These are phyloP conservation scores for Cercospora sesami DNA, from an alignment of 2,329 filamentous ascomycete genomes.

Conservation along the genomic window DNA sequence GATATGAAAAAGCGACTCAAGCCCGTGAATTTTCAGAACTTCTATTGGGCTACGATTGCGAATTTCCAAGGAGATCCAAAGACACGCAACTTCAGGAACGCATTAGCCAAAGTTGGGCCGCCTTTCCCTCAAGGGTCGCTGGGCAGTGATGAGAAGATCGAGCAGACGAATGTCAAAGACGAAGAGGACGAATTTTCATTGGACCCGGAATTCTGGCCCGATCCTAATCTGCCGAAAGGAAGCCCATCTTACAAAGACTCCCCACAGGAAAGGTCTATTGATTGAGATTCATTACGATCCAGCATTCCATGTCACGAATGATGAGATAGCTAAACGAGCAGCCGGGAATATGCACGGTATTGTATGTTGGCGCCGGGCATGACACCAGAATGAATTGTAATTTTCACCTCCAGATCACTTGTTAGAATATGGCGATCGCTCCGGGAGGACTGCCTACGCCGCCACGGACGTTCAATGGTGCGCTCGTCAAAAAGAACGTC, in stretches of 20 bases:
- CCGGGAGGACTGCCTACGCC: constrained; percentile 43
- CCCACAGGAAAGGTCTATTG: background rate
- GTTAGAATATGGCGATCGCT: constrained; percentile 39
- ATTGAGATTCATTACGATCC: background rate
- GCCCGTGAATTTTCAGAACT: background rate
- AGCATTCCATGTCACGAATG: background rate
- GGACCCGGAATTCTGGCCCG: background rate
- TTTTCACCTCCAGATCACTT: background rate
- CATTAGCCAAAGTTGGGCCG: background rate
- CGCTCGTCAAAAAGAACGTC: constrained; percentile 51
- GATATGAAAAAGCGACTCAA: background rate
- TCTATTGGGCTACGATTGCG: background rate
- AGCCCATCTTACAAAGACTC: background rate
- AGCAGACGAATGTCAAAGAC: background rate
- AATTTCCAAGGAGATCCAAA: background rate
- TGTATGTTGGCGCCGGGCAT: background rate
- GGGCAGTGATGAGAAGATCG: background rate
- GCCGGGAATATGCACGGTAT: background rate
- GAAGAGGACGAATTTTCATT: background rate
- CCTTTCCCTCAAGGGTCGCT: background rate
- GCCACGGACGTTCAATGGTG: constrained; percentile 48
- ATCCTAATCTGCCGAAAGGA: background rate
- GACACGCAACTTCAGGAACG: background rate
- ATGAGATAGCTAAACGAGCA: background rate
- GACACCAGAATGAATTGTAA: background rate